Base-by-base conservation (phyloP, 805 yeast species). In the Candida sphagnicola region DNA sequence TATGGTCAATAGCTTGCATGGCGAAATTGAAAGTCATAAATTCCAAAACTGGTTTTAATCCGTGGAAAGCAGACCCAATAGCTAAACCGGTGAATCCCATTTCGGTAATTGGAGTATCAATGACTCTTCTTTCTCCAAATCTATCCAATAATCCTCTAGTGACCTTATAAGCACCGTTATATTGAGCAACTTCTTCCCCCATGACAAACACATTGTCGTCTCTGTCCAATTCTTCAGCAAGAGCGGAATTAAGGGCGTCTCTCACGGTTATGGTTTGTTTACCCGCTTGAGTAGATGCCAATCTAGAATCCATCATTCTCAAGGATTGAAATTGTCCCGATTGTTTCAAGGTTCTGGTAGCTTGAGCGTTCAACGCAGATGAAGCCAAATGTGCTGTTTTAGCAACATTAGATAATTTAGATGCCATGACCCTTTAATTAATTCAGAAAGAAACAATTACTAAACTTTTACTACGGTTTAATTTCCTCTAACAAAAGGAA, bases 121-220 rank as follows among this genome's bases (percentile, higher is more conserved):
- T 77, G 43, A 90, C 83, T 70, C 97, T 82, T 65, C 85, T 80
- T 61, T 89, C 95, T 47, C 97, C 97, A 56, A 89, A 90, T 62
- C 95, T 79, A 68, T 93, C 99, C 57, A 93, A 76, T 48, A 93
- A 77, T 25, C 99, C 99, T 61, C 95, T 82, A 48, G 98, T 85
- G 48, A 93, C 84, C 74, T 93, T 93, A 75, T 93, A 93, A 44
- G 99, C 99, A 74, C 99, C 99, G 62, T 93, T 90, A 72, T 93
- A 93, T 67, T 91, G 98, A 32, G 96, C 99, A 49, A 93, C 99
- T 70, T 93, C 99, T 74, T 93, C 99, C 67, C 99, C 99, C 78
- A 93, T 85, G 53, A 93, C 67, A 75, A 88, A 93, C 32, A 93
- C 98, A 51, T 78, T 83, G 50, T 88, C 93, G 62, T 93, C 97